Conservation (phyloP, 371 early-diverging fungal species). For the Blastocladiella emersonii region DNA sequence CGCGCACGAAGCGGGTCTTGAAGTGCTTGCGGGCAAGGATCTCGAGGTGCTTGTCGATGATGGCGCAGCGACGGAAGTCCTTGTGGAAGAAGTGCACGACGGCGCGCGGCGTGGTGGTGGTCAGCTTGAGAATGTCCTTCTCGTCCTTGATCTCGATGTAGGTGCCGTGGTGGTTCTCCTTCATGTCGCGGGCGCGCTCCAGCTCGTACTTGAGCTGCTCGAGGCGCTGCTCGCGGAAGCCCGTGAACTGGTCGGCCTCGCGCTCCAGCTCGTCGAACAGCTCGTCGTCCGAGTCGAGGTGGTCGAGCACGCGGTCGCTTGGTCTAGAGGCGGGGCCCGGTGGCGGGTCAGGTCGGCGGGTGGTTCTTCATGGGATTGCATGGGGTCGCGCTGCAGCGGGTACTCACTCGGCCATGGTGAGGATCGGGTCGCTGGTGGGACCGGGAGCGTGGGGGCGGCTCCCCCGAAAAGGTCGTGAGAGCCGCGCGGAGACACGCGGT, state of each 20-base stretch:
- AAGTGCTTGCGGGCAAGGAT: constrained; percentile 65
- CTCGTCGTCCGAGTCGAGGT: constrained; percentile 26
- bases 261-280: constrained; percentile 44
- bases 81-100: constrained; percentile 83
- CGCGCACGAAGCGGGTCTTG: constrained; percentile 71
- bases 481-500: too few relatives aligned
- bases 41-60: constrained; percentile 80
- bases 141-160: constrained; percentile 65
- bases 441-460: too few relatives aligned
- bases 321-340: too few relatives aligned
- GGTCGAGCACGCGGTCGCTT: background rate
- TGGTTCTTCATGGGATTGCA: too few relatives aligned
- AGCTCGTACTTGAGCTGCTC: constrained; percentile 43
- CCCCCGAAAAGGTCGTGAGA: too few relatives aligned
- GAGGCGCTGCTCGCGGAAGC: constrained; percentile 37
- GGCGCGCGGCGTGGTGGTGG: constrained; percentile 53
- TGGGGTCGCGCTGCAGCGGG: too few relatives aligned
- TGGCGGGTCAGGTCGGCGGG: too few relatives aligned
- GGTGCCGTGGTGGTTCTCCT: constrained; percentile 54
- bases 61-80: constrained; percentile 84
- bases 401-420: too few relatives aligned
- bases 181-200: constrained; percentile 41
- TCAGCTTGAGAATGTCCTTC: constrained; percentile 73
- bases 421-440: too few relatives aligned
- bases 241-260: constrained; percentile 32